A percentile compares a stretch with the other conserved stretches of the same genome.
phyloP scores from a whole-genome alignment of 495 filamentous ascomycete genomes.

The Sphaerosporella brunnea region DNA sequence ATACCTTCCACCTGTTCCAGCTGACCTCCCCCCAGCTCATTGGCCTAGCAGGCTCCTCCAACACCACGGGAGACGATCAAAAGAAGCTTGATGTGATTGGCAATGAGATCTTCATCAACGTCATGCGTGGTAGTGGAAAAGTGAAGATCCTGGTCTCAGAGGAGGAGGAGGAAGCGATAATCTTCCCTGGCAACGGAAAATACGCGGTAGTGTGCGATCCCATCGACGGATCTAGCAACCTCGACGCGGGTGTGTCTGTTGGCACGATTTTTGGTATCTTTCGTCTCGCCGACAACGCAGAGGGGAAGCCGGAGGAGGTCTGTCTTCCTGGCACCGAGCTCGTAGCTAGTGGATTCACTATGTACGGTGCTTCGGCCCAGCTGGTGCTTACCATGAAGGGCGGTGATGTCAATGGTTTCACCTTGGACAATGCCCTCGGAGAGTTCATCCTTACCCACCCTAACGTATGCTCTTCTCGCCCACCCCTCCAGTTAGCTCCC shows the following conservation, averaged over 20 bases:
- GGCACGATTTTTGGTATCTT: conserved; percentile 96
- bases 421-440: conserved; percentile 82
- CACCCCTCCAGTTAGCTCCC: background rate
- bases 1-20: background rate
- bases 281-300: conserved; percentile 55
- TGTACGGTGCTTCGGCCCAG: conserved; percentile 96
- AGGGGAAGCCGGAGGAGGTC: conserved; percentile 62
- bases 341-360: conserved; percentile 89
- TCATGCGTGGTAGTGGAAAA: conserved; percentile 82
- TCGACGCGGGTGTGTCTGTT: conserved; percentile 94
- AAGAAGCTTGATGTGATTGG: conserved; percentile 99
- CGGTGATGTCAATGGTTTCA: conserved; percentile 88
- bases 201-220: conserved; percentile 96
- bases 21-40: conserved; percentile 36
- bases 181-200: conserved; percentile 70
- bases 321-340: conserved; percentile 77
- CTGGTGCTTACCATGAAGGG: conserved; percentile 94
- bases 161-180: conserved; percentile 82
- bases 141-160: conserved; percentile 84
- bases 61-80: conserved; percentile 91
- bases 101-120: conserved; percentile 89
- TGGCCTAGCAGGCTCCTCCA: conserved; percentile 84
- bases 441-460: conserved; percentile 98
- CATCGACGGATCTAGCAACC: conserved; percentile 92
- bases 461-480: conserved; percentile 28